Conservation (phyloP, 768 basidiomycete species). For the Collybia nuda region DNA sequence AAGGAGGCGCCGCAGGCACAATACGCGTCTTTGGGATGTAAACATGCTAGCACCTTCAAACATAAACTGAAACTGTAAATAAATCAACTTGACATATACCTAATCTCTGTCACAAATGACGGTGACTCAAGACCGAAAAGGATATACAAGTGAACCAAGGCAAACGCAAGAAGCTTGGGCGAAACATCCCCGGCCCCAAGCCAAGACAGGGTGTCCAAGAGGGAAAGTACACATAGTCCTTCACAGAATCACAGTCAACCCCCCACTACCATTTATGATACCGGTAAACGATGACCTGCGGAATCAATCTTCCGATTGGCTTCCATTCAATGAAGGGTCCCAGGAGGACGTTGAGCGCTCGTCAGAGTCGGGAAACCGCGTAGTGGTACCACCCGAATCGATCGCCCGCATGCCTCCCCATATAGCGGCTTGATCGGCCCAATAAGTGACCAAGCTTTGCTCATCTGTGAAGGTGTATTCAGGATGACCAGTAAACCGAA, state of each 20-base stretch:
- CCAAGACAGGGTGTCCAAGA: neutral
- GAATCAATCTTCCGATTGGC: slow-evolving; percentile 5
- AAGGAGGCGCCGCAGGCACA: neutral
- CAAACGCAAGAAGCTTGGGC: too few species aligned
- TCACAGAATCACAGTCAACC: slow-evolving; percentile 6
- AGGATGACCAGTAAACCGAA: slow-evolving; percentile 1
- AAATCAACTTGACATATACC: too few species aligned
- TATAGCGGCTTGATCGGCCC: slow-evolving; percentile 32
- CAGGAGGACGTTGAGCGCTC: slow-evolving; percentile 43
- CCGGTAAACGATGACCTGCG: neutral
- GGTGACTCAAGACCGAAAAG: neutral
- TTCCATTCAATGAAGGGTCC: slow-evolving; percentile 18
- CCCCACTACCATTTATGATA: slow-evolving; percentile 2
- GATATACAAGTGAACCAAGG: neutral
- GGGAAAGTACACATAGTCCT: neutral
- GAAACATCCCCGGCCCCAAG: too few species aligned
- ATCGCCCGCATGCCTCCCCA: slow-evolving; percentile 18
- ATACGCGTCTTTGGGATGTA: neutral
- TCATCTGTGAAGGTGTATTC: slow-evolving; percentile 25
- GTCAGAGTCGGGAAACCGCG: slow-evolving; percentile 37
- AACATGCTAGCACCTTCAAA: neutral
- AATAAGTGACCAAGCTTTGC: slow-evolving; percentile 33
- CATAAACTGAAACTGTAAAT: neutral
- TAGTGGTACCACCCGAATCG: slow-evolving; percentile 2
- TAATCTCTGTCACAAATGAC: neutral